Base-by-base conservation (phyloP, 495 filamentous ascomycete species). In the Pyrenopolyporus hunteri region DNA sequence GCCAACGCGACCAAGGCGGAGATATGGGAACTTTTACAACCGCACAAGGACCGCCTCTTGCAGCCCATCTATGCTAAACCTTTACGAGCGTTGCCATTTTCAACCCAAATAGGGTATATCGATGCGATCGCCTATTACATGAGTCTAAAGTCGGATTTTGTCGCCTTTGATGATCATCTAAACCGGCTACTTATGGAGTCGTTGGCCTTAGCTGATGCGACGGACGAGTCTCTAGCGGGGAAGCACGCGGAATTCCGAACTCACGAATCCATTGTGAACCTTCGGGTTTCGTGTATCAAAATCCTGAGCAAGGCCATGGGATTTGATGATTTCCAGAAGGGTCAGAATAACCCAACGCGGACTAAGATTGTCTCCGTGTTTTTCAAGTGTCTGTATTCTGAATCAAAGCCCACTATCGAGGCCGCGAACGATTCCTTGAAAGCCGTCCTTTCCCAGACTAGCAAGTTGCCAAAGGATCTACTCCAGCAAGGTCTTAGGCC, bases 121-220 rank as follows among this genome's bases (percentile, higher is more conserved):
- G 94, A 98, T 72, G 95, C 93, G 4, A 92, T 99, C 63, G 94
- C 90, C 0, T 98, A 92, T 72, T 95, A 91, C 72, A 81, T 99
- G 74, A 85, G 87, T 20, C 78, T 98, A 22, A 90, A 93, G 63
- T 85, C 88, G 36, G 88, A 92, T 49, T 91, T 97, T 47, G 82
- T 98, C 16, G 82, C 87, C 10, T 96, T 97, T 70, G 93, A 96
- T 66, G 93, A 97, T 37, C 83, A 90, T 54, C 83, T 97, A 17
- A 95, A 91, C 63, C 84, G 95, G 3, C 78, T 99, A 36, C 82
- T 99, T 61, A 86, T 93, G 80, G 95, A 99, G 72, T 91, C 93
- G 9, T 78, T 98, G 22, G 93, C 92, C 0, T 79, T 98, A 39
- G 92, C 93, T 11, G 95, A 99, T 73, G 91, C 93, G 6, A 91